Percentiles rank a stretch among this genome's conserved stretches.
Evolutionary conservation across 2,329 filamentous ascomycete species (phyloP).

Genomic region (Fusarium veterinarium): DNA sequence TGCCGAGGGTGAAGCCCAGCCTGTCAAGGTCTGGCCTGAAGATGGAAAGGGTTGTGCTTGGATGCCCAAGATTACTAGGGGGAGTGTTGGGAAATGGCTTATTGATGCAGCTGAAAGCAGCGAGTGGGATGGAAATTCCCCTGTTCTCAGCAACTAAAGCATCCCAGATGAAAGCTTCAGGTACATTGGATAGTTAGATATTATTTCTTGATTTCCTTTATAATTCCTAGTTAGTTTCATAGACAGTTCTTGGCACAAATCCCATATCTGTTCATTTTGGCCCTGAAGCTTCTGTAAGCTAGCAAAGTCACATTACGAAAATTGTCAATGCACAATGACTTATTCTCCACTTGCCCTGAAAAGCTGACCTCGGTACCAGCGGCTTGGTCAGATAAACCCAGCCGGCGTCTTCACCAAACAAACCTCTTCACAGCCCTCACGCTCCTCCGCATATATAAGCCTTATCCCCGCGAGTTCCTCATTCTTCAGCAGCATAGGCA

Average conservation of each 20-base stretch:
- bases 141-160: slow-evolving; percentile 22
- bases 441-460: slow-evolving; percentile 1
- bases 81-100: slow-evolving; percentile 23
- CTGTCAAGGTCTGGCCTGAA: slow-evolving; percentile 27
- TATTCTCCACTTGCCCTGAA: background rate
- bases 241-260: background rate
- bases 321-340: background rate
- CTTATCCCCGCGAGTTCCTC: background rate
- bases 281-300: background rate
- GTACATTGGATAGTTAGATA: rapidly evolving
- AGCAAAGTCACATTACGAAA: background rate
- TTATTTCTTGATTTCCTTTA: rapidly evolving
- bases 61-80: slow-evolving; percentile 30
- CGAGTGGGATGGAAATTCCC: slow-evolving; percentile 16
- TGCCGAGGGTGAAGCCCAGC: background rate
- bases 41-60: slow-evolving; percentile 32
- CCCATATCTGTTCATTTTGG: background rate
- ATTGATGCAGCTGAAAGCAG: slow-evolving; percentile 13
- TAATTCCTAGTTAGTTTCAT: too few species aligned
- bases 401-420: background rate
- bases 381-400: background rate
- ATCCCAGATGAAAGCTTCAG: rapidly evolving
- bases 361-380: background rate
- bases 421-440: background rate
- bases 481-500: background rate